Evolutionary conservation across 192 early-diverging fungal genomes (phyloP), one percentile per base, ranked within the genome.

Genomic region (Mortierella claussenii): DNA sequence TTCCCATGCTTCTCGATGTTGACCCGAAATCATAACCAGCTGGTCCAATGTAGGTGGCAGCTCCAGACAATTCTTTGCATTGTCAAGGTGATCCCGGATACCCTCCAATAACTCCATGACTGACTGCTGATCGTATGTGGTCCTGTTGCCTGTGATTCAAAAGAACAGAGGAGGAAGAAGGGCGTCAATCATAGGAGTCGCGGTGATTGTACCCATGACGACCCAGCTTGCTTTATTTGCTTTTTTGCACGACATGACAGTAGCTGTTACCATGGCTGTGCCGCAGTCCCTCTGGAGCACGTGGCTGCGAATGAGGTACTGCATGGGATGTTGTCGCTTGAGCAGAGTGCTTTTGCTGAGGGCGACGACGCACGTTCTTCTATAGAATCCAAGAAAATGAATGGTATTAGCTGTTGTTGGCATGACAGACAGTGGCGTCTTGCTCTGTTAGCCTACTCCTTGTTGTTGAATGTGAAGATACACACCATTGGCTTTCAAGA

Each of bases 1-100:
- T 28, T 58, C n/a, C 73, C 73, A 76, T 44, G 64, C 58, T 2
- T 28, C 13, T 15, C 51, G 56, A 46, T 76, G 65, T 24, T 66
- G 59, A 31, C 46, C 54, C 21, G 73, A 58, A 27, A 76, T 51
- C 13, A 11, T 10, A 5, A 42, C 13, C 18, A 76, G 56, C 23
- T 55, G 59, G 43, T 76, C 73, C 12, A 66, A 24, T 1, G 73
- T 18, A 12, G 57, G 50, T 8, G 52, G 21, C 4, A 67, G 17
- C 17, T 53, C 53, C 17, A 30, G 44, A 37, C 58, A 61, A 17
- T 66, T 53, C 12, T 67, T 59, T 15, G 46, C 43, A 24, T 66
- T 67, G 46, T 76, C 65, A 2, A 76, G 31, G 24, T 37, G 20
- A 20, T 60, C 51, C 27, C 60, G 51, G 17, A 61, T 55, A 4